Conservation (phyloP, 2,329 filamentous ascomycete species). For the Penicillium sumatraense region DNA sequence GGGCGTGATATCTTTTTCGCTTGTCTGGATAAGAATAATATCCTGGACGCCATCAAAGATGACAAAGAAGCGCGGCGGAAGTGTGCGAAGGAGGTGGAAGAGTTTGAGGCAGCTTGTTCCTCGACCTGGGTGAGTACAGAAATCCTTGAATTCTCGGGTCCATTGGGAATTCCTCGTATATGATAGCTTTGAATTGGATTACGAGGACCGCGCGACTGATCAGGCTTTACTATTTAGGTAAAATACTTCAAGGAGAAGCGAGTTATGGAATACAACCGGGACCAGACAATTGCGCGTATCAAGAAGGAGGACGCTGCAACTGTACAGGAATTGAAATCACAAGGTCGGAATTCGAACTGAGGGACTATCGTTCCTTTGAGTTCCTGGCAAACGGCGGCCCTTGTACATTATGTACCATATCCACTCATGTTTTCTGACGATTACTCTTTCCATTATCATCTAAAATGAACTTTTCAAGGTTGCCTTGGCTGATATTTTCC, state of each 20-base stretch:
- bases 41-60: slow-evolving; percentile 73
- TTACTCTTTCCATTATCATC: background rate
- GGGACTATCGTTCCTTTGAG: background rate
- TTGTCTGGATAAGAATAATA: slow-evolving; percentile 80
- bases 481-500: too few relatives aligned
- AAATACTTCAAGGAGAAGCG: slow-evolving; percentile 98
- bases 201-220: background rate
- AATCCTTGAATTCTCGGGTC: background rate
- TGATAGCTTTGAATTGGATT: background rate
- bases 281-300: slow-evolving; percentile 75
- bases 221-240: slow-evolving; percentile 60
- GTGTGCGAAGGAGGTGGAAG: slow-evolving; percentile 64
- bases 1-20: slow-evolving; percentile 84
- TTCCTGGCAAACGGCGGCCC: slow-evolving; percentile 11
- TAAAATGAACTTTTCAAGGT: background rate
- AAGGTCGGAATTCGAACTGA: slow-evolving; percentile 42
- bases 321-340: slow-evolving; percentile 54
- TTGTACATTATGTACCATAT: slow-evolving; percentile 37
- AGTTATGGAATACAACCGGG: slow-evolving; percentile 88
- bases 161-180: background rate
- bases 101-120: slow-evolving; percentile 85
- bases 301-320: slow-evolving; percentile 72
- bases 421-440: slow-evolving; percentile 24
- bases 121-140: slow-evolving; percentile 77
- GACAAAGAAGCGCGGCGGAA: slow-evolving; percentile 61